Percentiles rank a stretch among this genome's conserved stretches.
Evolutionary conservation across 441 rosid genomes (phyloP).

Genomic region (Cnidoscolus chayamansa): DNA sequence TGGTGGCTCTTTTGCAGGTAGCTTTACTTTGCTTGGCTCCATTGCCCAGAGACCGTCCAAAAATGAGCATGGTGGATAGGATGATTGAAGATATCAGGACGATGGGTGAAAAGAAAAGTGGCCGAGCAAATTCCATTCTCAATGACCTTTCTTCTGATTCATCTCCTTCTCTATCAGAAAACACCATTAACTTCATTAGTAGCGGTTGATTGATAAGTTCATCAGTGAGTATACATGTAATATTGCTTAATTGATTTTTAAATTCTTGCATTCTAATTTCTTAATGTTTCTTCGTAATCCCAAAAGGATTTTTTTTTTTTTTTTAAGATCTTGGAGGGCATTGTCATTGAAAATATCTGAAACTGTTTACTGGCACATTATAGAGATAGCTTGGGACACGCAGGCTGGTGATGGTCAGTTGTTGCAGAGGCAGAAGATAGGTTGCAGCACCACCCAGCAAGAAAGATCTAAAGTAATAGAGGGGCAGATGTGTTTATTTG

Average conservation of each 20-base stretch:
- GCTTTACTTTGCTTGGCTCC: conserved; percentile 46
- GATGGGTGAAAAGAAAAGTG: conserved; percentile 19
- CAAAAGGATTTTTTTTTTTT: no score
- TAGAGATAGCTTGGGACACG: no score
- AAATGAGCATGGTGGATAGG: conserved; percentile 34
- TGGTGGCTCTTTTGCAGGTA: conserved; percentile 40
- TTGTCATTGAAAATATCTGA: no score
- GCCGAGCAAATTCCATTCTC: conserved; percentile 21
- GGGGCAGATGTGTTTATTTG: background rate
- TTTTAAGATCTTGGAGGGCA: no score
- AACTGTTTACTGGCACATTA: no score
- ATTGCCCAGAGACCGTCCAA: conserved; percentile 42
- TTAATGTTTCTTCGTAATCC: no score
- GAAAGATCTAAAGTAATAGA: background rate
- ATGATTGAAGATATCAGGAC: conserved; percentile 41
- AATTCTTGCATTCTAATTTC: no score
- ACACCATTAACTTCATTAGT: conserved; percentile 9
- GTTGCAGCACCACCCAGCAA: background rate
- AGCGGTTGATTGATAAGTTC: conserved; percentile 7
- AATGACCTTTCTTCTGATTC: conserved; percentile 37
- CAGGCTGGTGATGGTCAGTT: background rate
- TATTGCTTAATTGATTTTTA: no score
- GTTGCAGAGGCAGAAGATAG: background rate
- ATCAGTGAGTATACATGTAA: background rate
- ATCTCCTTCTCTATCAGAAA: conserved; percentile 36